These are phyloP conservation scores for Penicillium italicum DNA, from an alignment of 2,329 filamentous ascomycete genomes.

Conservation along the genomic window DNA sequence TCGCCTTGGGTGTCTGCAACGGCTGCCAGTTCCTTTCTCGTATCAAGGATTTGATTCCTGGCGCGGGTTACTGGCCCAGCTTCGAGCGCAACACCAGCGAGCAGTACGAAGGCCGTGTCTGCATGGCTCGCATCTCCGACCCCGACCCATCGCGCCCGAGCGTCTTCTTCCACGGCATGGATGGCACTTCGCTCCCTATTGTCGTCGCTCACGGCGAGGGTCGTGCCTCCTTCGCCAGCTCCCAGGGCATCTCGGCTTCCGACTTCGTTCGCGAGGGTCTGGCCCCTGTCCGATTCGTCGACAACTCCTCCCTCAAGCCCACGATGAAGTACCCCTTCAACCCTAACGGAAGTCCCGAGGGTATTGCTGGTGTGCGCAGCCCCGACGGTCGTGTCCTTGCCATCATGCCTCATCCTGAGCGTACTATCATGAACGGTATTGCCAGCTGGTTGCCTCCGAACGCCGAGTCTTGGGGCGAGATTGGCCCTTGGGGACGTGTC, in stretches of 20 bases:
- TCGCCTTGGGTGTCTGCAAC: constrained; percentile 92
- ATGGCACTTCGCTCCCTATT: constrained; percentile 75
- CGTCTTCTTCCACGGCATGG: constrained; percentile 91
- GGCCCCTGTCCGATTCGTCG: constrained; percentile 76
- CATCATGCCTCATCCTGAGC: constrained; percentile 91
- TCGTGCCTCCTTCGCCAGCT: constrained; percentile 65
- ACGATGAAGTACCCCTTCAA: constrained; percentile 87
- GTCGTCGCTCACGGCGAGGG: constrained; percentile 90
- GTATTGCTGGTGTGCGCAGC: constrained; percentile 75
- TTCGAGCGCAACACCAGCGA: constrained; percentile 82
- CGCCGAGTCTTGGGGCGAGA: constrained; percentile 67
- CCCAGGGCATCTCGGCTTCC: constrained; percentile 43
- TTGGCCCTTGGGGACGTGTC: constrained; percentile 79
- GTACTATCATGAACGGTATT: constrained; percentile 77
- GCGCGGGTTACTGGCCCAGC: constrained; percentile 74
- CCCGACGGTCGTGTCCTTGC: constrained; percentile 76
- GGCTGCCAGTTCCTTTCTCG: constrained; percentile 92
- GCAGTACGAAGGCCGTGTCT: constrained; percentile 85
- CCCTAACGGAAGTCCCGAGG: constrained; percentile 77
- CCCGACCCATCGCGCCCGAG: constrained; percentile 55
- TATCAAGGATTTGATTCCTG: constrained; percentile 78
- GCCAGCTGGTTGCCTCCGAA: constrained; percentile 70
- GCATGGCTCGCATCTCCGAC: constrained; percentile 77
- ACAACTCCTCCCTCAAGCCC: constrained; percentile 67
- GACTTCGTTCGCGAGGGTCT: constrained; percentile 63